Evolutionary conservation across 73 alveolate species (phyloP), one percentile per base, ranked within the genome.

Genomic region (Tetrahymena malaccensis): DNA sequence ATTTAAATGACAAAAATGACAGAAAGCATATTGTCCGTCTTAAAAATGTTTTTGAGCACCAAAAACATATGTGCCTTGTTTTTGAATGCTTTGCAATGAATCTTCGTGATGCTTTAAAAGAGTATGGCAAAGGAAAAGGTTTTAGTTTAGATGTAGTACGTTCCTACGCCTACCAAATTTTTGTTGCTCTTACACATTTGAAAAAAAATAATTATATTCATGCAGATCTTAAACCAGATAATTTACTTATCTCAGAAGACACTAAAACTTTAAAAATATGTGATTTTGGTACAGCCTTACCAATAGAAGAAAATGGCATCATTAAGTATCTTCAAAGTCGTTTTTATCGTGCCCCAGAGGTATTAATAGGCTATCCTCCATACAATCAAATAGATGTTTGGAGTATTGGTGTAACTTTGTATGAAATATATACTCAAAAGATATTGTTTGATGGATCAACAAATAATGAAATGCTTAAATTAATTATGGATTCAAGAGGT

Each of bases 261-360:
- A 93, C 96, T 1, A 93, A 97, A 94, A 97, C 96, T 57, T 95
- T 98, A 7, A 98, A 98, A 94, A 97, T 98, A 10, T 96, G 98
- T 55, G 99, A 98, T 96, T 98, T 98, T 95, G 99, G 99, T 44
- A 97, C 97, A 35, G 98, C 99, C 22, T 84, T 98, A 55, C 34
- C 95, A 34, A 96, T 93, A 16, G 99, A 96, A 35, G 99, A 98
- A 89, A 96, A 94, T 25, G 95, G 94, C 12, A 94, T 98, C 35
- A 97, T 97, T 17, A 99, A 98, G 84, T 95, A 97, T 94, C 95
- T 98, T 55, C 98, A 94, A 43, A 96, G 98, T 94, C 94, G 99
- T 55, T 98, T 85, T 93, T 98, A 98, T 95, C 95, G 99, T 55
- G 99, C 99, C 9, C 99, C 99, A 15, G 99, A 98, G 95, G 97